Base-by-base conservation (phyloP, 495 filamentous ascomycete species). In the Tetracladium marchalianum region DNA sequence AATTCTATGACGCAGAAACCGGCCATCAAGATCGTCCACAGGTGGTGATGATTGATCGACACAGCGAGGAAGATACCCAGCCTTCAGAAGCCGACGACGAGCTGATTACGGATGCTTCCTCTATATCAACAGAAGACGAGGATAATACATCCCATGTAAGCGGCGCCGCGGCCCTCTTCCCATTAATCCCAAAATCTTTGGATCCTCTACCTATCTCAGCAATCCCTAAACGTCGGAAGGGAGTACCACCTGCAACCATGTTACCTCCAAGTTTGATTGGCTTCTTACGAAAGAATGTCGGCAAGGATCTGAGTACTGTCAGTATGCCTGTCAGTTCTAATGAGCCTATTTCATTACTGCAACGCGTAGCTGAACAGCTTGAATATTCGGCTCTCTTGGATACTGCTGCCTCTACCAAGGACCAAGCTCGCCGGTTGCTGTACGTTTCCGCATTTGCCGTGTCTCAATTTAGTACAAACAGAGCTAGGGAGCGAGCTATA, bases 301-400 rank as follows among this genome's bases (percentile, higher is more conserved):
- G 92, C 53, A 97, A 97, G 66, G 92, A 98, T 62, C 68, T 98
- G 5, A 94, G 87, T 41, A 90, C 87, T 4, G 89, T 97, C 59
- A 84, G 86, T 31, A 98, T 97, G 93, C 92, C 92, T 0, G 92
- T 96, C 5, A 90, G 89, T 16, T 81, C 90, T 15, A 98, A 98
- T 63, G 92, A 98, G 59, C 93, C 92, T 1, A 79, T 82, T 2
- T 96, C 90, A 0, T 62, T 90, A 3, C 72, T 95, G 2, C 92
- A 98, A 61, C 82, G 92, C 47, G 73, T 85, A 11, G 80, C 90
- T 1, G 92, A 98, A 62, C 79, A 87, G 57, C 52, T 95, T 41
- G 92, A 98, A 61, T 98, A 98, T 61, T 82, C 87, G 0, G 65
- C 80, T 16, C 76, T 98, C 5, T 76, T 98, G 8, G 87, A 95